phyloP scores from a whole-genome alignment of 1,139 yeast genomes.

The Geotrichum restrictum region DNA sequence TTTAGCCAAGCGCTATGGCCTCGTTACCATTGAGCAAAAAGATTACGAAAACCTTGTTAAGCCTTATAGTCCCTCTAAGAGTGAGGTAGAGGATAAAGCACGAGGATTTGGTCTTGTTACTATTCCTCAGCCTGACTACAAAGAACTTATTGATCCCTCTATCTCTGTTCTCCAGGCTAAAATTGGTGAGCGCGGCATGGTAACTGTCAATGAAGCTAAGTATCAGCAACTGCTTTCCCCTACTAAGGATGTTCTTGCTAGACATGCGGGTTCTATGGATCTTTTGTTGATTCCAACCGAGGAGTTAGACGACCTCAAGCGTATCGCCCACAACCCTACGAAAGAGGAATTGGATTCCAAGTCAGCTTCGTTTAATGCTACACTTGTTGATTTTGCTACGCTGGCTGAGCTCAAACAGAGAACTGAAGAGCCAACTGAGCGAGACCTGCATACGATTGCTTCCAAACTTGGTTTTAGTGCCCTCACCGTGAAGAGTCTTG shows the following conservation, averaged over 20 bases:
- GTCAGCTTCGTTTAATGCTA: slow-evolving; percentile 38
- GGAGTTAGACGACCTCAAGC: slow-evolving; percentile 28
- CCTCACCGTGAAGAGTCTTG: slow-evolving; percentile 24
- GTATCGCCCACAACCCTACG: slow-evolving; percentile 25
- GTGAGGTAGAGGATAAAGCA: slow-evolving; percentile 29
- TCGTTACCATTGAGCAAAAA: slow-evolving; percentile 29
- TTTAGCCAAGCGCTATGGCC: slow-evolving; percentile 31
- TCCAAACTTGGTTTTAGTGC: slow-evolving; percentile 34
- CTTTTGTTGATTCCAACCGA: slow-evolving; percentile 40
- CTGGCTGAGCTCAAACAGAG: slow-evolving; percentile 22
- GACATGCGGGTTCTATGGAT: slow-evolving; percentile 30
- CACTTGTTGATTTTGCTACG: slow-evolving; percentile 37
- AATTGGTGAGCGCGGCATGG: slow-evolving; percentile 11
- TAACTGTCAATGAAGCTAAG: slow-evolving; percentile 30
- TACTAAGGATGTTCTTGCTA: slow-evolving; percentile 1
- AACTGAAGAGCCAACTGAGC: slow-evolving; percentile 34
- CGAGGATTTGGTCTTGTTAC: slow-evolving; percentile 18
- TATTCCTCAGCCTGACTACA: slow-evolving; percentile 16
- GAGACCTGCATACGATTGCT: slow-evolving; percentile 30
- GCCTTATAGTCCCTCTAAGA: slow-evolving; percentile 30
- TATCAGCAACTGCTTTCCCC: slow-evolving; percentile 27
- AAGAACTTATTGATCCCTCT: slow-evolving; percentile 33
- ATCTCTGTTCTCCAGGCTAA: slow-evolving; percentile 14
- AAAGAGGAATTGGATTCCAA: slow-evolving; percentile 7
- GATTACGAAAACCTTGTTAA: slow-evolving; percentile 26